phyloP scores from a whole-genome alignment of 2,329 filamentous ascomycete genomes.

The Neofusicoccum umdonicola region DNA sequence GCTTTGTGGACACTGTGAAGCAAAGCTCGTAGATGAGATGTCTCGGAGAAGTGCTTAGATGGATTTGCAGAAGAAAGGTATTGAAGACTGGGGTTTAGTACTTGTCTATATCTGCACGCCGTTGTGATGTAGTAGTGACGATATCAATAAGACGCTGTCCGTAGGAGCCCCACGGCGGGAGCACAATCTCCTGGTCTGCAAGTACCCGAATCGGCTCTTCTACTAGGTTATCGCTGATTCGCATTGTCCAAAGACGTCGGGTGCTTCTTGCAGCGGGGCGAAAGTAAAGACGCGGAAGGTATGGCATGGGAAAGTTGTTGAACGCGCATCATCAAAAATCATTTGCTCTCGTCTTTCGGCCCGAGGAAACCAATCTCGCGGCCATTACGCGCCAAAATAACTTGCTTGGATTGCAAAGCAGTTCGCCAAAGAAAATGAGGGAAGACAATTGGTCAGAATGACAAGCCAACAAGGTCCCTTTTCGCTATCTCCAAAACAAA shows the following conservation, averaged over 20 bases:
- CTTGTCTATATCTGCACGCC: background rate
- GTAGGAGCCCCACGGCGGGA: background rate
- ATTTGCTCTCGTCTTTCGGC: slow-evolving; percentile 3
- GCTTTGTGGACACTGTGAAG: background rate
- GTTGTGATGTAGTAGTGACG: background rate
- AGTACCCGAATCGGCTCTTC: background rate
- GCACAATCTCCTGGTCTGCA: background rate
- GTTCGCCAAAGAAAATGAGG: background rate
- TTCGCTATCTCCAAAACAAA: slow-evolving; percentile 11
- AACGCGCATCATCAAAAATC: background rate
- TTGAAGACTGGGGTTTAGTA: background rate
- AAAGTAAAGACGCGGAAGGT: background rate
- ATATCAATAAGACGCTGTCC: background rate
- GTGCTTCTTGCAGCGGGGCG: background rate
- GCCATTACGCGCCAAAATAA: background rate
- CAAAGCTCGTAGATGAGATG: background rate
- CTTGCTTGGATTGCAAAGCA: slow-evolving; percentile 4
- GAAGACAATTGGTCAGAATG: background rate
- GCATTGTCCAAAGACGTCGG: background rate
- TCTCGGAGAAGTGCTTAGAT: background rate
- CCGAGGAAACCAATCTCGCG: background rate
- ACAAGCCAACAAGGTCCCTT: background rate
- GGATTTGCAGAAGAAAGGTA: background rate
- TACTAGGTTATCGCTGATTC: background rate
- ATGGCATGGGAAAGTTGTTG: background rate